Base-by-base conservation (phyloP, 306 rosid genomes). In the Lathyrus aphaca region DNA sequence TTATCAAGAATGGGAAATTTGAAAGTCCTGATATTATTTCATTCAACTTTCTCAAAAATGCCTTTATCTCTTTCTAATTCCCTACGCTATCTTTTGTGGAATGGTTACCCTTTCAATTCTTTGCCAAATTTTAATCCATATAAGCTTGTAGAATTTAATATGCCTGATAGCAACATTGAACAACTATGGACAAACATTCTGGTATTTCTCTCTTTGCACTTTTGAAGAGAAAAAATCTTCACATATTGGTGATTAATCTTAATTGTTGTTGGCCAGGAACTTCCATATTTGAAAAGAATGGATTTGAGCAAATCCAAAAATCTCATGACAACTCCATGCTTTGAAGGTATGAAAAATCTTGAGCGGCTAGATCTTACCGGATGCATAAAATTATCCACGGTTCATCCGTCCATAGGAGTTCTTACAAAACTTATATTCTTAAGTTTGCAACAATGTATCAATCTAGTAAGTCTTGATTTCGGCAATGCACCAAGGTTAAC, bases 361-460 rank as follows among this genome's bases (percentile, higher is more conserved):
- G 50, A 69, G 54, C 54, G 65, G 18, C 56, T 70, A 10, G 66
- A 70, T 56, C 9, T 70, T 12, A 25, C 44, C 0, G 74, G 74
- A 56, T 70, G 74, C 56, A 56, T 1, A 15, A 42, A 10, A 0
- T 46, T 70, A 14, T 3, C 0, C 0, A 0, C 7, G 1, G 74
- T 70, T 43, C 19, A 70, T 42, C 55, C 43, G 11, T 70, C 74
- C 3, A 42, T 56, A 15, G 66, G 56, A 56, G 14, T n/a, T 42
- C 66, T 70, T 25, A 10, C 16, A 21, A 3, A 54, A 53, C 74
- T 69, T 54, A 8, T 4, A 18, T 69, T 38, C 51, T 53, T 69
- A 40, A 69, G 74, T 55, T 54, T 69, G 10, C 25, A 8, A 0
- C 14, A 14, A 0, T 69, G 74, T 14, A 21, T 4, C 0, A 53